Base-by-base conservation (phyloP, 176 grass and related monocot genomes). In the Eleusine indica region DNA sequence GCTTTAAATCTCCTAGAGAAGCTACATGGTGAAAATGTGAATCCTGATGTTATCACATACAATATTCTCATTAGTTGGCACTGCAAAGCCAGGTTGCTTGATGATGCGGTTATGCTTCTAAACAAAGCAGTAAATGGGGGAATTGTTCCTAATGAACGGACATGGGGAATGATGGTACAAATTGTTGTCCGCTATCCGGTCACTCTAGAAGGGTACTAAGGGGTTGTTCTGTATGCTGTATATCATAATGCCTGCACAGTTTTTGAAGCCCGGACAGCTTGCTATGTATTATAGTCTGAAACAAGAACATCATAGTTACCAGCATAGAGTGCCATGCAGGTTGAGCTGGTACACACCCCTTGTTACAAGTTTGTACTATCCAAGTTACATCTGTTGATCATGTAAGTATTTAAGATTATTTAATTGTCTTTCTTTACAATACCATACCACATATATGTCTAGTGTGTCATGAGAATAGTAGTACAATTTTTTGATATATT, bases 11-110 rank as follows among this genome's bases (percentile, higher is more conserved):
- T 95, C 53, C 76, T 95, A 80, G 96, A 95, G 28, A 93, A 92
- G 82, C 78, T 95, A 29, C 89, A 91, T 37, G 84, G 80, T 68
- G 93, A 93, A 91, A 74, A 92, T 75, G 78, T 98, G 73, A 13
- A 42, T 61, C 88, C 96, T 14, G 91, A 93, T 90, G 87, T 85
- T 84, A 77, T 95, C 74, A 93, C 96, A 29, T 98, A 98, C 68
- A 98, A 98, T 86, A 98, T 90, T 88, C 88, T 98, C 57, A 95
- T 95, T 47, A 98, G 91, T 85, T 98, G 96, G 93, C 93, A 98
- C 76, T 95, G 88, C 91, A 98, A 98, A 82, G 85, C 51, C 49
- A 93, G 85, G 76, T 86, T 91, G 85, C 69, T 93, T 85, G 93
- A 91, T 83, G 91, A 90, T 67, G 96, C 77, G 49, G 65, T 78